Evolutionary conservation across 2,329 filamentous ascomycete genomes (phyloP).

Genomic region (Colletotrichum chlorophyti): DNA sequence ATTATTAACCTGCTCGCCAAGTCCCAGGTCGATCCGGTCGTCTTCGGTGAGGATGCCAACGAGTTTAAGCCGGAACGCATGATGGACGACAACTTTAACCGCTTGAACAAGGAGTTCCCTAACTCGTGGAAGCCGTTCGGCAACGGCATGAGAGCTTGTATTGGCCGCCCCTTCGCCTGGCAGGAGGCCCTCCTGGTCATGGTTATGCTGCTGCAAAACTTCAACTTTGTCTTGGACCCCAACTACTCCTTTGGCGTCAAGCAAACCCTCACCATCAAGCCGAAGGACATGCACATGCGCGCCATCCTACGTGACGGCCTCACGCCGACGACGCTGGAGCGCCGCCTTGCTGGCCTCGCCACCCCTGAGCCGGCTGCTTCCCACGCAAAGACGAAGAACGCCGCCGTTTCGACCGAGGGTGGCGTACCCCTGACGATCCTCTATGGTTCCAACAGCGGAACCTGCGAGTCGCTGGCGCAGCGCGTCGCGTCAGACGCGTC

Average conservation of each 20-base stretch:
- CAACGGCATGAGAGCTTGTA: conserved; percentile 58
- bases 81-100: conserved; percentile 57
- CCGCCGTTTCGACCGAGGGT: conserved; percentile 6
- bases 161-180: conserved; percentile 61
- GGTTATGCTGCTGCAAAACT: conserved; percentile 69
- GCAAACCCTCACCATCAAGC: conserved; percentile 65
- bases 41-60: conserved; percentile 63
- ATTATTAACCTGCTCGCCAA: conserved; percentile 53
- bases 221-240: conserved; percentile 68
- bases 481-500: conserved; percentile 62
- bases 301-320: conserved; percentile 57
- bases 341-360: conserved; percentile 45
- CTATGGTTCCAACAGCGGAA: conserved; percentile 75
- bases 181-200: conserved; percentile 55
- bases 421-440: conserved; percentile 60
- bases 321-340: conserved; percentile 50
- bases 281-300: conserved; percentile 65
- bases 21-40: conserved; percentile 60
- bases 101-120: conserved; percentile 39
- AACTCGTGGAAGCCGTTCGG: conserved; percentile 61
- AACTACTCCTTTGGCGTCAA: conserved; percentile 59
- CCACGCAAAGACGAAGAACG: background rate
- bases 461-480: conserved; percentile 71
- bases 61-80: conserved; percentile 68
- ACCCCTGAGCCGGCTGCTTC: conserved; percentile 2